These are phyloP conservation scores for Sporisorium graminicola DNA, from an alignment of 1,284 basidiomycete species.

Conservation along the genomic window DNA sequence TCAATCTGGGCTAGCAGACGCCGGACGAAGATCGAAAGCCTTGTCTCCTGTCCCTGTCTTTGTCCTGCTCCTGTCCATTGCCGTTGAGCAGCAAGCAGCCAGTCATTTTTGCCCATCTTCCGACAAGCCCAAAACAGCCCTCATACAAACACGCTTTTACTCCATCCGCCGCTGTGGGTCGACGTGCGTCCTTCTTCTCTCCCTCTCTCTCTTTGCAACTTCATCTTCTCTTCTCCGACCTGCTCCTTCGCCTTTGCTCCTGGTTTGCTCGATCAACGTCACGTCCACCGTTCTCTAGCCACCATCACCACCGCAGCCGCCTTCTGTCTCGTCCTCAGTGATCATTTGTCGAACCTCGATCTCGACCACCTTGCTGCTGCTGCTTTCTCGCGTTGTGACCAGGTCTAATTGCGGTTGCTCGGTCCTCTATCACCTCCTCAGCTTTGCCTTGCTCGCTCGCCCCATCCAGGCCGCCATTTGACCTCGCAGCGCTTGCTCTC, in stretches of 20 bases:
- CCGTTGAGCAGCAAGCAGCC: neutral
- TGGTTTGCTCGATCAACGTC: neutral
- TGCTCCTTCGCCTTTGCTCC: neutral
- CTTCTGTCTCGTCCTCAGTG: neutral
- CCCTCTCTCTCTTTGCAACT: neutral
- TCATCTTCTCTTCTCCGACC: neutral
- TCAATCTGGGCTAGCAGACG: conserved; percentile 3
- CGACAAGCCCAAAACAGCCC: neutral
- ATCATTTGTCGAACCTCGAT: neutral
- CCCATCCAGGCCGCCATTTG: neutral
- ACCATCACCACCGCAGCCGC: neutral
- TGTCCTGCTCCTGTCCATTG: too few species aligned
- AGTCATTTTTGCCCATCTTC: neutral
- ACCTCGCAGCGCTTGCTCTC: neutral
- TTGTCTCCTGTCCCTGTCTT: too few species aligned
- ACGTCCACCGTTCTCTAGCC: neutral
- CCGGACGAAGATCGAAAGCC: neutral
- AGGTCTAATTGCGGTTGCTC: neutral
- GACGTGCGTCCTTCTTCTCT: neutral
- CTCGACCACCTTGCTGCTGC: neutral
- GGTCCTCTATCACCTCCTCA: neutral
- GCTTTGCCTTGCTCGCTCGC: neutral
- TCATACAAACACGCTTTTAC: neutral
- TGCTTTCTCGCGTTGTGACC: neutral
- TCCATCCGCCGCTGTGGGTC: conserved; percentile 2